Base-by-base conservation (phyloP, 2,329 filamentous ascomycete genomes). In the Aspergillus brunneoviolaceus region DNA sequence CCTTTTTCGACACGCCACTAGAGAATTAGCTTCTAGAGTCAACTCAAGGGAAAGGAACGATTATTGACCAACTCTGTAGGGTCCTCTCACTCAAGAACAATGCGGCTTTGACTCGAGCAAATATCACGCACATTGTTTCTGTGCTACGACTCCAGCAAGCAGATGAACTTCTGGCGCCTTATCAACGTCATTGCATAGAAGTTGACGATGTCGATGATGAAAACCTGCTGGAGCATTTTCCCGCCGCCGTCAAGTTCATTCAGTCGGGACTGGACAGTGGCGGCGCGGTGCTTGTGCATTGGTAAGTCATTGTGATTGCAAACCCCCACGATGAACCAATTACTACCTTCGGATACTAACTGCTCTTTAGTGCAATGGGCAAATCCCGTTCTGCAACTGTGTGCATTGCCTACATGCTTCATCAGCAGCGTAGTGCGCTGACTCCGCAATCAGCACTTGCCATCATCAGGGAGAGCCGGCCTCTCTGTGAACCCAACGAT, bases 161-260 rank as follows among this genome's bases (percentile, higher is more conserved):
- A 67, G 77, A 82, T 66, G 78, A 79, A 61, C 81, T 83, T 47
- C 87, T 86, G 70, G 81, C 84, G 64, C 80, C 83, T 48, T 92
- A 87, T 73, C 79, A 87, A 64, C 92, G 96, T 74, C 82, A 91
- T 67, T 83, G 87, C 62, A 89, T 98, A 65, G 89, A 96, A 65
- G 87, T 97, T 49, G 91, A 98, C 75, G 95, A 99, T 79, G 86
- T 93, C 55, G 91, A 94, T 21, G 92, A 97, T 70, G 89, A 93
- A 67, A 91, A 99, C 76, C 77, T 98, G 55, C 79, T 98, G 19
- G 85, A 90, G 63, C 87, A 96, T 75, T 89, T 98, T 62, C 86
- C 92, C 6, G 81, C 81, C 55, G 89, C 89, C 59, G 90, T 95
- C 68, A 83, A 82, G 51, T 99, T 96, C 76, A 96, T 98, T 67